These are phyloP conservation scores for Solanum tarapatanum DNA, from an alignment of 257 asterid genomes.

Conservation along the genomic window DNA sequence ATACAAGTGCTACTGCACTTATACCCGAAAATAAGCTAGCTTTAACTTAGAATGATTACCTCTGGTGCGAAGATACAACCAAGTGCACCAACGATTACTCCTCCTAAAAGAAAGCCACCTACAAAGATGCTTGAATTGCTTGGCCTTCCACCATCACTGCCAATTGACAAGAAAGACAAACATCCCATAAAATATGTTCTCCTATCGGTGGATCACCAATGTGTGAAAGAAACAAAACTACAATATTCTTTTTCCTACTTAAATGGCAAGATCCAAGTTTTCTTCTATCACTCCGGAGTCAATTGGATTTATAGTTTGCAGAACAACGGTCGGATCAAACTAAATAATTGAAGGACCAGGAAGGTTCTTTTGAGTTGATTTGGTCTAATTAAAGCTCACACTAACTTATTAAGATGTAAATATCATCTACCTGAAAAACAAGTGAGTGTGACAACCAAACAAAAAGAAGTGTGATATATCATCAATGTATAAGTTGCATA, in stretches of 20 bases:
- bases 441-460: neutral
- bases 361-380: neutral
- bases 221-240: neutral
- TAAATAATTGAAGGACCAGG: neutral
- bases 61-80: constrained; percentile 42
- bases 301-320: neutral
- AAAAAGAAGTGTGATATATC: neutral
- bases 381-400: neutral
- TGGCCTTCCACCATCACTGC: constrained; percentile 31
- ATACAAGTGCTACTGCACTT: neutral
- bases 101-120: constrained; percentile 37
- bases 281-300: neutral
- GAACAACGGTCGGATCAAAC: neutral
- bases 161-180: constrained; percentile 14
- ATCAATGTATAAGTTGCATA: neutral
- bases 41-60: constrained; percentile 6
- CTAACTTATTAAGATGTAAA: neutral
- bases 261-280: neutral
- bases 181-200: neutral
- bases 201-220: neutral
- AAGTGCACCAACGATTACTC: constrained; percentile 30
- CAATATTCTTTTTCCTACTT: neutral
- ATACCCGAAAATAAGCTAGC: neutral
- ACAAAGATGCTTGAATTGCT: constrained; percentile 23
- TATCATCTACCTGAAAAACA: neutral